Base-by-base conservation (phyloP, 202 grass and related monocot species). In the Eragrostis tef region DNA sequence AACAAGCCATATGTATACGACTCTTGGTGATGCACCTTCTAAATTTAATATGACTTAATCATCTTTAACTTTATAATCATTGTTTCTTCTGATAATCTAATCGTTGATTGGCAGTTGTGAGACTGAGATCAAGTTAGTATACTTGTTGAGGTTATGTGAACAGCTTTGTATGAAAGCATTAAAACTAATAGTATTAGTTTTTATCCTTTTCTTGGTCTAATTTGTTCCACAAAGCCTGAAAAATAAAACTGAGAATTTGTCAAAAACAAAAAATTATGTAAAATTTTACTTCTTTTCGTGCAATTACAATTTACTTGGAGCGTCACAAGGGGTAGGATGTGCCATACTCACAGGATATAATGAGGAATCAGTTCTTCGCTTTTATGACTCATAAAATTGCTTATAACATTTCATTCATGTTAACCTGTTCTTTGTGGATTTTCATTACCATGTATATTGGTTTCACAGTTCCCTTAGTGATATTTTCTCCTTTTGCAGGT, bases 371-470 rank as follows among this genome's bases (percentile, higher is more conserved):
- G 41, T 73, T 83, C 2, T 73, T 15, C 46, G 20, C 11, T 56
- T 77, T 46, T 83, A 24, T 54, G 29, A 75, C 61, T 46, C 17
- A 27, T 11, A 46, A 62, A 43, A 15, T 67, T 60, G 64, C 21
- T 16, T 74, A 19, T 84, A 48, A 73, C 34, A 84, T 75, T 80
- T 80, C 61, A 64, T 84, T 63, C 10, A 14, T 84, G 15, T 21
- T 45, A 73, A 21, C n/a, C 3, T 14, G 50, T 64, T 67, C 11
- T 71, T 76, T 42, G 16, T 46, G 9, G 20, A 54, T 72, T 70
- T 64, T 39, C 9, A 17, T 66, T 78, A 85, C 19, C 52, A 47
- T 82, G 25, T 45, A 76, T 75, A 53, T 68, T 63, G 74, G 34
- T 29, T 25, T 75, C 51, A 4, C 44, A 62, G 13, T 61, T 75